Evolutionary conservation across 139 green algal species (phyloP), one percentile per base, ranked within the genome.

Genomic region (Pseudopediastrum boryanum): DNA sequence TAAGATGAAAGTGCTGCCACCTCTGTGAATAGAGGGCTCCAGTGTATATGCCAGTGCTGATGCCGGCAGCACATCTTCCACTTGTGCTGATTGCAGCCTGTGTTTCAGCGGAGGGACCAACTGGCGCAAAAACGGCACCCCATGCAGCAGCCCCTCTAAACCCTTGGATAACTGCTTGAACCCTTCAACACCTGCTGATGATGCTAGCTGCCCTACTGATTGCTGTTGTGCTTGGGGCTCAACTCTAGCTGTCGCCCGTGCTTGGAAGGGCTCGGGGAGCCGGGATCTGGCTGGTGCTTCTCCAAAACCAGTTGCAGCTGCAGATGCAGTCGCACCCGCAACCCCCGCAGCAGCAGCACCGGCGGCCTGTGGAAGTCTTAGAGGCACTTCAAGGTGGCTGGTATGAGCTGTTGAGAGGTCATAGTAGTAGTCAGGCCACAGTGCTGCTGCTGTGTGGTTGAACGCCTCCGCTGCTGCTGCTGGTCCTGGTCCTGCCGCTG

Each of bases 371-470:
- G n/a, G n/a, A n/a, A n/a, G n/a, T n/a, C n/a, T n/a, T 16, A 76
- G 41, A 0, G 77, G 77, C 29, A 83, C 77, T 46, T 77, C 58
- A 9, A 83, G 38, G 42, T 83, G 77, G 13, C 51, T 59, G 42
- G 29, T 66, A 56, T 83, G 77, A 25, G 77, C 52, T 9, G 41
- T 25, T 6, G 36, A 63, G n/a, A 83, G 16, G 54, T 83, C 77
- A 50, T 83, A 83, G 66, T 83, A 83, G 27, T 48, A 36, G 9
- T 83, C 77, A 2, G 38, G 29, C 77, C 77, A 83, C 29, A 12
- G 5, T 38, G 21, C 25, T 44, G 29, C 12, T 1, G 77, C 77
- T 36, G 38, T 35, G 1, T n/a, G 16, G 44, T 77, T 83, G 41
- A 83, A 83, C 4, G 41, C 56, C 35, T 39, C 4, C n/a, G 13